Evolutionary conservation across 2,329 filamentous ascomycete species (phyloP), one percentile per base, ranked within the genome.

Genomic region (Xylariaceae sp.): DNA sequence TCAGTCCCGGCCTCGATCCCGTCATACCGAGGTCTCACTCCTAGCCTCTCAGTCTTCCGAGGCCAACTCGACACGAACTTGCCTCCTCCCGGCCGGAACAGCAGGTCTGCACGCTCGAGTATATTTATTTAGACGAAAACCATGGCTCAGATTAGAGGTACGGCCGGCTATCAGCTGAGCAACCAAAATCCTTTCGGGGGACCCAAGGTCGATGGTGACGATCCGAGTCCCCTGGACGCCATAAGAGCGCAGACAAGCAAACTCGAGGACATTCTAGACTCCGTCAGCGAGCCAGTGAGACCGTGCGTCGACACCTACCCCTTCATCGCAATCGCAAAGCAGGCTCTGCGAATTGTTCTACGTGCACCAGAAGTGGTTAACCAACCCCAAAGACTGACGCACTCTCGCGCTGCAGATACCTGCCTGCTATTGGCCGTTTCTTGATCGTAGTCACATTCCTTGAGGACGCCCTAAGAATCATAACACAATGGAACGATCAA

Each of bases 401-500:
- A 50, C 50, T 16, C 43, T 53, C 53, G 16, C 53, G 59, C 63
- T 67, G 68, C 70, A 96, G 92, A 60, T 95, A 96, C 72, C 83
- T 99, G 37, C 94, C 94, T 54, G 91, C 91, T 62, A 93, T 99
- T 78, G 94, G 94, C 63, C 91, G 94, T 64, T 97, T 97, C 75
- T 77, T 99, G 64, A 99, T 99, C 66, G 94, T 99, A 51, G 94
- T 97, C 48, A 99, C 94, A 58, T 99, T 99, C 77, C 81, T 99
- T 65, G 94, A 99, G 76, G 94, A 99, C 79, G 91, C 92, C 43
- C 80, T 99, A 59, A 86, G 94, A 72, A 99, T 99, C 75, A 80
- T 97, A 66, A 99, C 94, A 64, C 94, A 99, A 85, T 99, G 94
- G 92, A 86, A 73, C 70, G 94, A 97, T 72, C 94, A 99, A 80